Evolutionary conservation across 495 filamentous ascomycete species (phyloP), one percentile per base, ranked within the genome.

Genomic region (Penicillium herquei): DNA sequence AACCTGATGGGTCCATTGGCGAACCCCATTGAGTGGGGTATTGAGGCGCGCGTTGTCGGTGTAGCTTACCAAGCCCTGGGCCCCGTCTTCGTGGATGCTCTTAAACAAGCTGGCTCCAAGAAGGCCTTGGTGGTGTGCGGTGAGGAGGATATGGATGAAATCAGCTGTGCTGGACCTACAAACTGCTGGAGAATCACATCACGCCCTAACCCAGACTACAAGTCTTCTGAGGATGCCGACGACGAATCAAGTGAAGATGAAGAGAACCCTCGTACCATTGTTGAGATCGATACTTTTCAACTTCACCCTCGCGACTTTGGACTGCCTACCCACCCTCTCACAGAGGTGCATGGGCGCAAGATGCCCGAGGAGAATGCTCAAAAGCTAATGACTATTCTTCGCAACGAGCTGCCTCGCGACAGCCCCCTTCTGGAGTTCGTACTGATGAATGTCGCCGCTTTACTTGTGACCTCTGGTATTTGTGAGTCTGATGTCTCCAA

Each of bases 71-170:
- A 84, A 59, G 87, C 87, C 51, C 80, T 99, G 21, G 95, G 93
- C 1, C 85, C 83, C 7, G 85, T 91, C 12, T 99, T 97, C 68
- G 91, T 87, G 2, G 88, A 94, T 54, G 91, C 94, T 8, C 75
- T 99, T 43, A 75, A 78, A 11, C 75, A 96, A 52, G 80, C 80
- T n/a, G 92, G 92, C 33, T 82, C 84, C 5, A 81, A 77, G 58
- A 96, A 96, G 67, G 92, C 88, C 3, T 78, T 99, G 70, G 86
- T 99, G 6, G 89, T 98, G 7, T 98, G 92, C 67, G 94, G 95
- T 32, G 86, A 87, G 55, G 94, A 98, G 71, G 89, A 97, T 49
- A 84, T 99, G 47, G 94, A 99, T 68, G 94, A 99, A 73, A 85
- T 99, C 52, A 91, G 86, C 57, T 95, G 90, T 61, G 94, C 92